phyloP scores from a whole-genome alignment of 116 monocot species.

The Zostera marina region DNA sequence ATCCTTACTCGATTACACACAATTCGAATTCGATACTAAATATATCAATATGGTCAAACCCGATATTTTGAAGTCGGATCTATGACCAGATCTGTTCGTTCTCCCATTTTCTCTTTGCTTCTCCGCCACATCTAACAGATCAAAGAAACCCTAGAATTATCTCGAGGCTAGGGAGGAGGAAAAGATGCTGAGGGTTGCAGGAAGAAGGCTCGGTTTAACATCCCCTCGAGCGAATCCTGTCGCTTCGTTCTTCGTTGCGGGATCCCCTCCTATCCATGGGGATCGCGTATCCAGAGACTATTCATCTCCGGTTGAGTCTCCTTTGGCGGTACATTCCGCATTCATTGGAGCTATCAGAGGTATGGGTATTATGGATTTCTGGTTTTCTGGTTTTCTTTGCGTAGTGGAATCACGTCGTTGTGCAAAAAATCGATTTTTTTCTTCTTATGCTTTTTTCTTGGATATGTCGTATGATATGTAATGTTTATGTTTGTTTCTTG shows the following conservation, averaged over 20 bases:
- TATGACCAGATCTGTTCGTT: no score
- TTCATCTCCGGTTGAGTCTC: background rate
- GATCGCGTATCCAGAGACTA: constrained; percentile 3
- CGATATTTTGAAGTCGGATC: no score
- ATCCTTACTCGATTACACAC: no score
- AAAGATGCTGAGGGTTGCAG: constrained; percentile 27
- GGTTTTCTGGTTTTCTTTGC: background rate
- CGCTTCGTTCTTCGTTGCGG: constrained; percentile 14
- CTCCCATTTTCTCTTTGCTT: background rate
- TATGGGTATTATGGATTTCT: background rate
- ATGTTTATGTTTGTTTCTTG: no score
- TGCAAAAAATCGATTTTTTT: background rate
- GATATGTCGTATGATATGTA: no score
- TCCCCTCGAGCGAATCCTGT: constrained; percentile 15
- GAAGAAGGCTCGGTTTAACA: constrained; percentile 28
- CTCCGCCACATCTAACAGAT: background rate
- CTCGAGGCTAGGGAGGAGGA: no score
- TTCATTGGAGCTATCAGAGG: constrained; percentile 6
- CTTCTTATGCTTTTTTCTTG: background rate
- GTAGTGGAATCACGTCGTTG: no score
- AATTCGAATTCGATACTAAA: no score
- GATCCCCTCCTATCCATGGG: constrained; percentile 17
- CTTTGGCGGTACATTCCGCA: background rate
- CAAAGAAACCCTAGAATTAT: background rate
- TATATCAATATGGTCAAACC: no score